These are phyloP conservation scores for Salix dunnii DNA, from an alignment of 345 rosid species.

Conservation along the genomic window DNA sequence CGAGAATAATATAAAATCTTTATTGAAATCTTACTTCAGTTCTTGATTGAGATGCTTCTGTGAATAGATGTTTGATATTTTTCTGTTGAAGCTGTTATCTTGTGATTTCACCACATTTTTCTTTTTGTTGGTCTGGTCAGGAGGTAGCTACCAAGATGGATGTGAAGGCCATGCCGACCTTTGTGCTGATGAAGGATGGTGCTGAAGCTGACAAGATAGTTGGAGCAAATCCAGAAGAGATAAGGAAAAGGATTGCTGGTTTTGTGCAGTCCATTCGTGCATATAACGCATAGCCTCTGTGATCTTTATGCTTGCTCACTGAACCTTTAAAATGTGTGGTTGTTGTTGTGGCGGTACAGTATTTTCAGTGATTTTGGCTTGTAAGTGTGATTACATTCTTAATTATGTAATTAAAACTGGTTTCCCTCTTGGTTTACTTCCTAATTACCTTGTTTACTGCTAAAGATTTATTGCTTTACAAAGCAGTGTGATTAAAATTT, in stretches of 20 bases:
- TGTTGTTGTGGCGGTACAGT: neutral
- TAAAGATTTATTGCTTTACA: too few species aligned
- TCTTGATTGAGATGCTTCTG: neutral
- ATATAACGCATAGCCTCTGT: conserved; percentile 22
- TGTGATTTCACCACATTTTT: neutral
- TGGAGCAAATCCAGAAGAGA: conserved; percentile 89
- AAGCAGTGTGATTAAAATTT: too few species aligned
- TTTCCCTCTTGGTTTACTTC: neutral
- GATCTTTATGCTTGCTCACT: neutral
- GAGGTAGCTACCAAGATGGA: conserved; percentile 68
- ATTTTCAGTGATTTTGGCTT: neutral
- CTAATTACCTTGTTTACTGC: too few species aligned
- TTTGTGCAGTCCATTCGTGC: conserved; percentile 55
- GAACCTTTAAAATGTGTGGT: conserved; percentile 16
- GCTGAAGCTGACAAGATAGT: conserved; percentile 61
- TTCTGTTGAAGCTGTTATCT: neutral
- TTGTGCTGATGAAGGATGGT: conserved; percentile 67
- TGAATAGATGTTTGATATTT: neutral
- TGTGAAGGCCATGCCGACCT: conserved; percentile 95
- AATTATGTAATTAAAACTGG: neutral
- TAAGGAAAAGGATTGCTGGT: conserved; percentile 65
- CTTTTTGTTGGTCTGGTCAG: conserved; percentile 33
- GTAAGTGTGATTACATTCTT: neutral
- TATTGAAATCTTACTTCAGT: too few species aligned
- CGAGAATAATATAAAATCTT: too few species aligned